Evolutionary conservation across 2,329 filamentous ascomycete species (phyloP).

Genomic region (Sordariomycetes sp.): DNA sequence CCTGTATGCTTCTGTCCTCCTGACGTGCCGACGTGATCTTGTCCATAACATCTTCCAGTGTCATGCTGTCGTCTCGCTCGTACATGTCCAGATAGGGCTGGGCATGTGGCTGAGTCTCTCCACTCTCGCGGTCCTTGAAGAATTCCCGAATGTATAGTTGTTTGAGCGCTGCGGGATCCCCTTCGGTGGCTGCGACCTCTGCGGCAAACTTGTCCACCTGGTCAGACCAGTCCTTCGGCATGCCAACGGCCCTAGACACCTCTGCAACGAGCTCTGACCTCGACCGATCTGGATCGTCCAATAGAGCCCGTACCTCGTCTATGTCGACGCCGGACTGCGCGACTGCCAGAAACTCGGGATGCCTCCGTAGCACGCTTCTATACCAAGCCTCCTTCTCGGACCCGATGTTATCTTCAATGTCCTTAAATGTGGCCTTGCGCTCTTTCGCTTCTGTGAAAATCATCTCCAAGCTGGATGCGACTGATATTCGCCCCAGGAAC

Average conservation of each 20-base stretch:
- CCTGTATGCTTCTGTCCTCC: constrained; percentile 17
- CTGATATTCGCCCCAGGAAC: constrained; percentile 39
- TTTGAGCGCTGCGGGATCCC: constrained; percentile 17
- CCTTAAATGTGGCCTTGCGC: constrained; percentile 29
- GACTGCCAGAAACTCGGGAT: constrained; percentile 26
- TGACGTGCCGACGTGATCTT: constrained; percentile 20
- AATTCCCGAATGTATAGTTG: constrained; percentile 30
- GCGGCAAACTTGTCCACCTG: constrained; percentile 22
- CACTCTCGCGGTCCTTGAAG: constrained; percentile 27
- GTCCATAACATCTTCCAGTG: constrained; percentile 23
- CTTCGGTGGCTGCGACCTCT: constrained; percentile 19
- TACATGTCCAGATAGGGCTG: constrained; percentile 31
- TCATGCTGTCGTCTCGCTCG: constrained; percentile 9
- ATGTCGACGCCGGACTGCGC: constrained; percentile 17
- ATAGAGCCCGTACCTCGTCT: constrained; percentile 22
- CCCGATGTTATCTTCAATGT: constrained; percentile 39
- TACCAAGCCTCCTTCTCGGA: constrained; percentile 47
- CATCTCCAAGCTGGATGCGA: constrained; percentile 39
- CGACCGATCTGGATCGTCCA: constrained; percentile 26
- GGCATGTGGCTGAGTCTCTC: constrained; percentile 18
- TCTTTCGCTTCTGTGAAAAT: constrained; percentile 38
- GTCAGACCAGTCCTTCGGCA: constrained; percentile 18
- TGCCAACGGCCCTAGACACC: constrained; percentile 26
- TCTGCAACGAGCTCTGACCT: constrained; percentile 25
- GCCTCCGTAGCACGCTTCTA: constrained; percentile 29